Evolutionary conservation across 768 basidiomycete species (phyloP), one percentile per base, ranked within the genome.

Genomic region (Clitopilus hobsonii): DNA sequence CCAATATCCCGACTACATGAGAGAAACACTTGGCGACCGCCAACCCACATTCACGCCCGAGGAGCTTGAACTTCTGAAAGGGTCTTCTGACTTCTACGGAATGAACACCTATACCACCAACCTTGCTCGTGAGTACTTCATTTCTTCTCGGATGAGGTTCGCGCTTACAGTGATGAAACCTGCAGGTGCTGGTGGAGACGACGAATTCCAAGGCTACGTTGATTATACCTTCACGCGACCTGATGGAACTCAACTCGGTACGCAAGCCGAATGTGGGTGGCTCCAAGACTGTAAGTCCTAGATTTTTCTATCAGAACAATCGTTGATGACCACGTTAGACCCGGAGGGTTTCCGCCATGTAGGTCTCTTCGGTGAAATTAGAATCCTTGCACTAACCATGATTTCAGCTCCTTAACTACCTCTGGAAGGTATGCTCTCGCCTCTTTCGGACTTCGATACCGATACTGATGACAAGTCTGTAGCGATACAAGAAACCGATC

Each of bases 91-190:
- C 63, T 88, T 86, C 67, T 86, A 85, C 63, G 85, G 85, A 27
- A 81, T 86, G 79, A 87, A 86, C 66, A 85, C 85, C 0, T 87
- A 88, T 63, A 85, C 85, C 4, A 86, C 83, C 8, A 82, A 84
- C 60, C 74, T 87, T 47, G 78, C 76, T 66, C 74, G 84, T 84
- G 45, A 61, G 81, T 67, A 1, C 26, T 18, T 6, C 41, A 18
- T 16, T 3, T 20, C 3, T 20, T 20, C 3, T 45, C n/a, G 5
- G 41, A 5, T 18, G 11, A 45, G 18, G 22, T 3, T 10, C 18
- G 4, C 41, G n/a, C 18, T 45, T 16, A 18, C n/a, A 10, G n/a
- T 20, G 8, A 7, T 16, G 7, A 7, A 16, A 16, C 26, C 18
- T 50, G 0, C 55, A 85, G 82, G 77, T 61, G 79, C 78, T 28